Conservation (phyloP, 1,139 yeast genomes). For the Wickerhamiella pararugosa region DNA sequence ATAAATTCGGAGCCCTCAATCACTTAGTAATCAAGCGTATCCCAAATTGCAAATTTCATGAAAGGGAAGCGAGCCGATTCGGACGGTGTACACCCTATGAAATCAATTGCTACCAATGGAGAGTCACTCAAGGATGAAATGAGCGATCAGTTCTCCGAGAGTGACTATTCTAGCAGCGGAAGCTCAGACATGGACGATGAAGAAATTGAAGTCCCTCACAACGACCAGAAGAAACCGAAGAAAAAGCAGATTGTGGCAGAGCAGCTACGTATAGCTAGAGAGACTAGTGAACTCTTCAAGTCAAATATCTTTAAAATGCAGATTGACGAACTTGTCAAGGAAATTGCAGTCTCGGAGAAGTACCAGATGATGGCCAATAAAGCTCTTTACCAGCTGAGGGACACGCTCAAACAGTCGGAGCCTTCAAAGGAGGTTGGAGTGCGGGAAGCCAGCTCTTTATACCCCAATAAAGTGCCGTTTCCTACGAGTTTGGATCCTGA, state of each 20-base stretch:
- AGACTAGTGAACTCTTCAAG: conserved; percentile 84
- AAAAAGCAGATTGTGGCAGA: conserved; percentile 37
- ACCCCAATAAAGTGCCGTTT: conserved; percentile 42
- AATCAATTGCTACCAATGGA: no score
- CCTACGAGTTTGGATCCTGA: conserved; percentile 40
- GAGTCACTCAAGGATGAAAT: no score
- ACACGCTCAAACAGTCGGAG: conserved; percentile 29
- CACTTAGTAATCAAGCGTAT: no score
- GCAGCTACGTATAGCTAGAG: conserved; percentile 81
- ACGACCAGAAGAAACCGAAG: conserved; percentile 1
- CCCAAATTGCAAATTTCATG: no score
- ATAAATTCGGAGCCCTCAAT: no score
- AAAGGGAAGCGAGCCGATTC: no score
- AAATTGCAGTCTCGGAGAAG: conserved; percentile 56
- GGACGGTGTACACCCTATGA: no score
- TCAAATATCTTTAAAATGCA: conserved; percentile 89
- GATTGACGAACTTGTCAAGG: conserved; percentile 77
- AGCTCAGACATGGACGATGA: no score
- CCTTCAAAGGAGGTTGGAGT: conserved; percentile 9
- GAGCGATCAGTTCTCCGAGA: no score
- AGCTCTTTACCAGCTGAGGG: conserved; percentile 62
- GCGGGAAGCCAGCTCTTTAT: not conserved
- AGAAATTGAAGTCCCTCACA: no score
- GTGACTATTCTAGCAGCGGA: no score
- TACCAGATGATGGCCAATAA: conserved; percentile 57